Evolutionary conservation across 257 asterid species (phyloP), one percentile per base, ranked within the genome.

Genomic region (Solanum gracilifrons): DNA sequence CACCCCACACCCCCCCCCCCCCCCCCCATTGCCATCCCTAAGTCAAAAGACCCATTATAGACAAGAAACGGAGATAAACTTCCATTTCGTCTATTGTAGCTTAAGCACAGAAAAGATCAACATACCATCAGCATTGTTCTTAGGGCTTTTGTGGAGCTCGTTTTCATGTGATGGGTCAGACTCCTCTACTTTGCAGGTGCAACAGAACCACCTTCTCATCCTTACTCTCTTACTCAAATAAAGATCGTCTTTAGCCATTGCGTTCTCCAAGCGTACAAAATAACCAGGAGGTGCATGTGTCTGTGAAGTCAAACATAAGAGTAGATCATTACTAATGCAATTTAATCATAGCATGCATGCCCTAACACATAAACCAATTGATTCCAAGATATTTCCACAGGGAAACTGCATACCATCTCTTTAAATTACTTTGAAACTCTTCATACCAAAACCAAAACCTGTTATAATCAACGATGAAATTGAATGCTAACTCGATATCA

Each of bases 181-280:
- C 84, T 87, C 87, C 58, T 71, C 87, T 31, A 27, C 74, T 68
- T n/a, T 51, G 75, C 66, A 71, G 72, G 87, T 82, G 84, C 89
- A 87, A 60, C 89, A 87, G 29, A 83, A 46, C 89, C 89, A 87
- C 87, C 58, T 87, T 51, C 87, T 46, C 88, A 87, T 87, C 80
- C 86, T 87, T 79, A 6, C 86, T 77, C 88, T 75, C 58, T 60
- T 76, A 33, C 21, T 76, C 48, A 87, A 29, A 33, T 77, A 87
- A 87, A 48, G 88, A 87, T 87, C 69, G 35, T 36, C 39, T 21
- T 77, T 83, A 32, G 77, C 36, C 82, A 77, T 77, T 77, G n/a
- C 18, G 82, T 12, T 83, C 71, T 73, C 72, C 43, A 87, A 83
- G 69, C 32, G 55, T 29, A 55, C 77, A 31, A 83, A 82, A 29